Conservation (phyloP, 2,329 filamentous ascomycete species). For the Colletotrichum neosansevieriae region DNA sequence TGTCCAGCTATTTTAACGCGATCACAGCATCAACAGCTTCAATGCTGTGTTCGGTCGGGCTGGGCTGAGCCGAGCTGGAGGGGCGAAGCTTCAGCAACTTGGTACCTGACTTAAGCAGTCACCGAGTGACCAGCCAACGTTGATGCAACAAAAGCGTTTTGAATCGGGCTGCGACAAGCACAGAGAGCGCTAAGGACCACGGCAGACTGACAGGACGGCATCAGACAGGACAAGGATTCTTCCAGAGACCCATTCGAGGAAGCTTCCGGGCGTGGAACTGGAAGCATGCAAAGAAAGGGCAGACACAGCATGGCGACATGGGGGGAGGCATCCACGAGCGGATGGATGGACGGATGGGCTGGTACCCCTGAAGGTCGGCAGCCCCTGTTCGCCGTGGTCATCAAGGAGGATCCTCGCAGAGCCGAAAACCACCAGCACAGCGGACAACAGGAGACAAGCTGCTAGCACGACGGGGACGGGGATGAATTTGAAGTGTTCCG, state of each 20-base stretch:
- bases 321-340: not conserved
- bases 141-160: conserved; percentile 32
- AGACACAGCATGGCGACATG: conserved; percentile 29
- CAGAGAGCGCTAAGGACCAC: conserved; percentile 24
- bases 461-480: conserved; percentile 23
- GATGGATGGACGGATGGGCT: conserved; percentile 15
- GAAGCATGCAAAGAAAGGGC: conserved; percentile 21
- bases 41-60: conserved; percentile 13
- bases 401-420: conserved; percentile 29
- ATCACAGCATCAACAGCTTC: conserved; percentile 24
- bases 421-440: conserved; percentile 20
- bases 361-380: conserved; percentile 22
- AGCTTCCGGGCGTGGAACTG: conserved; percentile 22
- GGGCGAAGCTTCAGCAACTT: conserved; percentile 15
- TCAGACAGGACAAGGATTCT: conserved; percentile 24
- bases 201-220: conserved; percentile 35
- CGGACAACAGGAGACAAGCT: conserved; percentile 24
- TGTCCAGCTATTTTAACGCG: conserved; percentile 18
- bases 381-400: conserved; percentile 21
- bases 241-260: conserved; percentile 14
- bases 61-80: conserved; percentile 18
- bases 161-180: conserved; percentile 5
- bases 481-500: conserved; percentile 30
- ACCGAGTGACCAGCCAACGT: not conserved
- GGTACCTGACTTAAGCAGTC: conserved; percentile 19